Base-by-base conservation (phyloP, 1,284 basidiomycete species). In the Boletus sp. region DNA sequence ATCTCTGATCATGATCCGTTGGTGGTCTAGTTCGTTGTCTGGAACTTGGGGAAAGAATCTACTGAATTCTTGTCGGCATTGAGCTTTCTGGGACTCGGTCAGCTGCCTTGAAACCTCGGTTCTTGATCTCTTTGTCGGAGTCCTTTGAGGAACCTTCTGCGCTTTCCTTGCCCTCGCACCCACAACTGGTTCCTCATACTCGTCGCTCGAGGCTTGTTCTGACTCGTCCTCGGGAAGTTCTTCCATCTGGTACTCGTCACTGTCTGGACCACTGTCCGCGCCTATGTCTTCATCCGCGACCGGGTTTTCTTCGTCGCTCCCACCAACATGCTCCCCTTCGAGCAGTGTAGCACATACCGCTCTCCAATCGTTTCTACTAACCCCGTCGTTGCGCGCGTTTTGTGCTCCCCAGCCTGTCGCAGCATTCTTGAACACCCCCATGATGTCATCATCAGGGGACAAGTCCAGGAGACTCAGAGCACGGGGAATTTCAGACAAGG, bases 281-380 rank as follows among this genome's bases (percentile, higher is more conserved):
- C 10, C 49, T 43, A 50, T 58, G 23, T 62, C 64, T 45, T 58
- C 62, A 23, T 53, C 53, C 32, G 54, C 37, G n/a, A 7, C 58
- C 17, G 17, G 20, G 12, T 34, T 29, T 37, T 54, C 50, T 40
- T 58, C 64, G 27, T 49, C 58, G 20, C 56, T 58, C 20, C 51
- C 59, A 16, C 57, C 61, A 8, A 49, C 54, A 6, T 60, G 57
- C 8, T 56, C 61, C 29, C 56, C 64, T 29, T 80, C 80, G 7
- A 88, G 69, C 3, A 89, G 66, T 2, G 81, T 81, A 12, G 82
- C 77, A 60, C 87, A 89, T 8, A 89, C 82, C 14, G 84, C 74
- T 30, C 83, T 74, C 84, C 84, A 89, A 59, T 88, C 86, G 32
- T 80, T 78, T 41, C 73, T 69, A 53, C 71, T 76, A 20, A 88